Percentiles rank a stretch among this genome's conserved stretches.
Conservation (phyloP, 106 monocot genomes). For the Triglochin maritima region DNA sequence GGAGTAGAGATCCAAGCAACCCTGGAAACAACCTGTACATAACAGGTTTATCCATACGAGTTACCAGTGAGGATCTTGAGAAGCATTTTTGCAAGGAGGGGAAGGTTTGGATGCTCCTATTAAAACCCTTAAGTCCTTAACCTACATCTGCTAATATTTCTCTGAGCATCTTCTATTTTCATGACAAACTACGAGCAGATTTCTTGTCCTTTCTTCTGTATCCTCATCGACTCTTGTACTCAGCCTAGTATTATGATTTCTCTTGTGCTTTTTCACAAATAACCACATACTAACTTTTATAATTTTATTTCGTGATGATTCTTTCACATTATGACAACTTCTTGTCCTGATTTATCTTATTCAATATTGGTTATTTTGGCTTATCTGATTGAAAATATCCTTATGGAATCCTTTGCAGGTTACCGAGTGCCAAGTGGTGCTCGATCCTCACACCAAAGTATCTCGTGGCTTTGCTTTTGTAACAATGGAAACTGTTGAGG, state of each 20-base stretch:
- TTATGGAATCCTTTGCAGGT: slow-evolving; percentile 29
- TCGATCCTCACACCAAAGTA: slow-evolving; percentile 70
- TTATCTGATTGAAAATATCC: background rate
- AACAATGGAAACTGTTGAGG: slow-evolving; percentile 61
- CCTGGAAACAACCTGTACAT: slow-evolving; percentile 85
- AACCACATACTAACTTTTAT: background rate
- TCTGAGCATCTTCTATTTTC: background rate
- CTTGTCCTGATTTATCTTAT: background rate
- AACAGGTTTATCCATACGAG: slow-evolving; percentile 58
- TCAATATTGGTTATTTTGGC: background rate
- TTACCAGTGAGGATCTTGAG: slow-evolving; percentile 66
- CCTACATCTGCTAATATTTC: background rate
- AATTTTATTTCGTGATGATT: background rate
- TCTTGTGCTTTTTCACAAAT: background rate
- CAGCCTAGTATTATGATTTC: background rate
- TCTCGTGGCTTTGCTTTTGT: slow-evolving; percentile 91
- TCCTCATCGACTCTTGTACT: background rate
- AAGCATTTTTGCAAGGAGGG: slow-evolving; percentile 71
- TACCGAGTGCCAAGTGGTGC: slow-evolving; percentile 53
- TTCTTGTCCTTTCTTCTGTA: background rate
- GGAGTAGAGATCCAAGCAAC: slow-evolving; percentile 47
- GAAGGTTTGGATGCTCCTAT: slow-evolving; percentile 34
- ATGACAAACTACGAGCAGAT: background rate
- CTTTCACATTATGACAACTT: background rate
- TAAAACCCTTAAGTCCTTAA: background rate